Evolutionary conservation across 768 basidiomycete species (phyloP).

Genomic region (Cystobasidiopsis lactophilus): DNA sequence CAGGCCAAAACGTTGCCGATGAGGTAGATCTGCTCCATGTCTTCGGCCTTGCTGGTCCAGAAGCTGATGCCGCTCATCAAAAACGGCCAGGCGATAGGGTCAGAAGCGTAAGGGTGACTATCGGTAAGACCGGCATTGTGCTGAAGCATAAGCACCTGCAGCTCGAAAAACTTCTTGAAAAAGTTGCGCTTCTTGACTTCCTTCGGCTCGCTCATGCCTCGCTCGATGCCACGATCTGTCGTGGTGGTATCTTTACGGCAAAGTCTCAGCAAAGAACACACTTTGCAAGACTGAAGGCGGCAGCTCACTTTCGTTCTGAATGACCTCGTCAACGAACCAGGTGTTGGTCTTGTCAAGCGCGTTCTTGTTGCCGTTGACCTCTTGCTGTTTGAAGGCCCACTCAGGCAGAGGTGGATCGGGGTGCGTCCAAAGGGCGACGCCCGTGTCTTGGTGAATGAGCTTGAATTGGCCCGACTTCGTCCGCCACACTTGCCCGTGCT

Average conservation of each 20-base stretch:
- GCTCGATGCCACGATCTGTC: not conserved
- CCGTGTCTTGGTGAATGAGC: slow-evolving; percentile 67
- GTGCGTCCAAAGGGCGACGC: slow-evolving; percentile 88
- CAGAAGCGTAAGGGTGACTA: slow-evolving; percentile 89
- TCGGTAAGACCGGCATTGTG: slow-evolving; percentile 97
- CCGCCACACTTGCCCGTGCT: slow-evolving; percentile 65
- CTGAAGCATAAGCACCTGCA: slow-evolving; percentile 86
- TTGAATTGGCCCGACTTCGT: slow-evolving; percentile 85
- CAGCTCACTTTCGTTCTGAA: slow-evolving; percentile 45
- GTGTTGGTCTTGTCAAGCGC: slow-evolving; percentile 53
- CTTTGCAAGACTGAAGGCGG: not conserved
- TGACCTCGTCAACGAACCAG: slow-evolving; percentile 73
- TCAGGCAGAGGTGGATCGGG: slow-evolving; percentile 53
- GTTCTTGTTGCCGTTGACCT: slow-evolving; percentile 94
- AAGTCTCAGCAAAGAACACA: slow-evolving; percentile 30
- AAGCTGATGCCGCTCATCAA: slow-evolving; percentile 87
- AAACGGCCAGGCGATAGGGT: slow-evolving; percentile 98
- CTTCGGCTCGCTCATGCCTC: slow-evolving; percentile 4
- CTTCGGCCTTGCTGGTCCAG: slow-evolving; percentile 66
- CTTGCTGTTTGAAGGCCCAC: slow-evolving; percentile 94
- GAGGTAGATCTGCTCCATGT: slow-evolving; percentile 81
- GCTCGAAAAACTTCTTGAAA: slow-evolving; percentile 79
- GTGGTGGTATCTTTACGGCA: slow-evolving; percentile 23
- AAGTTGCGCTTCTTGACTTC: slow-evolving; percentile 64
- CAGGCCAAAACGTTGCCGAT: slow-evolving; percentile 85